These are phyloP conservation scores for Apiospora hydei DNA, from an alignment of 2,329 filamentous ascomycete genomes.

Conservation along the genomic window DNA sequence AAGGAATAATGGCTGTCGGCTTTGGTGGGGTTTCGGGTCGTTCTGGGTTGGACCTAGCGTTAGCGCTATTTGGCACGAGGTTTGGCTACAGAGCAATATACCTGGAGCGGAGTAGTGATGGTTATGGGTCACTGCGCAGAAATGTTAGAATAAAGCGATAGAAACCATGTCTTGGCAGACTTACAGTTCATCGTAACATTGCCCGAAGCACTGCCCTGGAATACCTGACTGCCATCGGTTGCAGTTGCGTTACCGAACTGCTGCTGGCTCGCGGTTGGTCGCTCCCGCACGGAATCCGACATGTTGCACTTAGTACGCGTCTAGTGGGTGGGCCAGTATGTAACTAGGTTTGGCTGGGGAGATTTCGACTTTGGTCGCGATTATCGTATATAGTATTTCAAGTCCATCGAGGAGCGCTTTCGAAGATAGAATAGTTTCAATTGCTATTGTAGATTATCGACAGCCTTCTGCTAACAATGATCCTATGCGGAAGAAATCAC, in stretches of 20 bases:
- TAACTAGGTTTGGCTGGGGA: not conserved
- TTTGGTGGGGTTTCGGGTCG: conserved; percentile 24
- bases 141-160: too few relatives aligned
- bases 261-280: not conserved
- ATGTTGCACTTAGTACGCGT: not conserved
- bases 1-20: conserved; percentile 23
- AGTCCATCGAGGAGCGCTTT: not conserved
- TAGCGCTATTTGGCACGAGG: not conserved
- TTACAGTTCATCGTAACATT: too few relatives aligned
- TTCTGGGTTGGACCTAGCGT: not conserved
- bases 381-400: not conserved
- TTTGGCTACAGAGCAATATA: too few relatives aligned
- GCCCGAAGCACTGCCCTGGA: not conserved
- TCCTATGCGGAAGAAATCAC: not conserved
- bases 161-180: too few relatives aligned
- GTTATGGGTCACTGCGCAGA: too few relatives aligned
- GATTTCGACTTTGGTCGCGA: not conserved
- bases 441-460: not conserved
- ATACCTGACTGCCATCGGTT: not conserved
- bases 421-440: not conserved
- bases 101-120: too few relatives aligned
- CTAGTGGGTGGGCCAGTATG: not conserved
- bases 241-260: not conserved
- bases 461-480: not conserved
- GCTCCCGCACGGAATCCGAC: not conserved